A percentile compares a stretch with the other conserved stretches of the same genome.
Conservation (phyloP, 768 basidiomycete species). For the Rhizopogon vinicolor region DNA sequence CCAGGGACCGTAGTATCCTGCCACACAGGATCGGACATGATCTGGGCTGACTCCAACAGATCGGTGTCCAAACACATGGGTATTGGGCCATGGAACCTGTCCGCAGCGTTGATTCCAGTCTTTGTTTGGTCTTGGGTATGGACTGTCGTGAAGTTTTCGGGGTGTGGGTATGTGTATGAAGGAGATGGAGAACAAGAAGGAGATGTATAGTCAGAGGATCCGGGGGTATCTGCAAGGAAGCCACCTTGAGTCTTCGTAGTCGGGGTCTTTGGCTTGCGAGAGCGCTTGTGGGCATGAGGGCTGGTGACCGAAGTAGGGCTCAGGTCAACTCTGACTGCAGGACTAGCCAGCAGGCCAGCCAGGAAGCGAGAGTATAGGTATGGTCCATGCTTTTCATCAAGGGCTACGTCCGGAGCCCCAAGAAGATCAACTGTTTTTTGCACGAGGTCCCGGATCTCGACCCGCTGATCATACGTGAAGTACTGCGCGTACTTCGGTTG, state of each 20-base stretch:
- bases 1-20: constrained; percentile 52
- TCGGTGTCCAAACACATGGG: constrained; percentile 52
- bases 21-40: constrained; percentile 53
- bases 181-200: constrained; percentile 29
- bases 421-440: constrained; percentile 65
- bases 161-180: not conserved
- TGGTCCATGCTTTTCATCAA: constrained; percentile 80
- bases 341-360: constrained; percentile 56
- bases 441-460: constrained; percentile 59
- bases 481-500: constrained; percentile 69
- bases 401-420: constrained; percentile 62
- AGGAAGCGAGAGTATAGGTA: constrained; percentile 80
- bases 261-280: not conserved
- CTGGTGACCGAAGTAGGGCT: not conserved
- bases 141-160: not conserved
- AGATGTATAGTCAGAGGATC: constrained; percentile 31
- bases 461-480: constrained; percentile 52
- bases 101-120: not conserved
- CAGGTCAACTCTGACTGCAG: not conserved
- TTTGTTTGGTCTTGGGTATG: not conserved
- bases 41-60: constrained; percentile 58
- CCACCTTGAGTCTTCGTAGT: not conserved
- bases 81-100: constrained; percentile 43
- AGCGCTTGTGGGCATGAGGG: not conserved
- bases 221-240: constrained; percentile 3